Percentiles rank a stretch among this genome's conserved stretches.
Evolutionary conservation across 176 grass and related monocot genomes (phyloP).

Genomic region (Carex myosuroides): DNA sequence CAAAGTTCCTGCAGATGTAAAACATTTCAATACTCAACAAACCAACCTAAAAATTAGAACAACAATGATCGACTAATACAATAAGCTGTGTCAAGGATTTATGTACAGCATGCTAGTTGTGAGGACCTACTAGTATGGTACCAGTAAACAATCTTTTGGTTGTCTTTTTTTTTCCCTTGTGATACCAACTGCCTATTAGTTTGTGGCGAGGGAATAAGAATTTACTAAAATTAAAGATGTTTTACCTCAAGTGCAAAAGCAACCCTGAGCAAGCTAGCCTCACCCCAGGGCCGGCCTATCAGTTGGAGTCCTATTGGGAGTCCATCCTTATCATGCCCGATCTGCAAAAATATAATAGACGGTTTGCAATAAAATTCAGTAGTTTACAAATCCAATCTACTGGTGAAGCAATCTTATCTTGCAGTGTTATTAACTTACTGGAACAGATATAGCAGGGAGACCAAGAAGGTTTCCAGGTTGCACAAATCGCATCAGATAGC

Average conservation of each 20-base stretch:
- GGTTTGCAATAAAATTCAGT: background rate
- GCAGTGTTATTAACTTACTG: constrained; percentile 46
- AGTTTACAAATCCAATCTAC: background rate
- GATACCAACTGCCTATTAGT: background rate
- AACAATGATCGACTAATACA: background rate
- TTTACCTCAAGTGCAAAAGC: constrained; percentile 85
- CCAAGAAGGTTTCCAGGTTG: constrained; percentile 86
- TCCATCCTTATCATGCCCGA: constrained; percentile 83
- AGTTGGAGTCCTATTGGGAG: constrained; percentile 92
- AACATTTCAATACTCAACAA: background rate
- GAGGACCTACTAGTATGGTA: background rate
- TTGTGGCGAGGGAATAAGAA: background rate
- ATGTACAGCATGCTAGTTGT: background rate
- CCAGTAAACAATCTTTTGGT: background rate
- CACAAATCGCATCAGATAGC: constrained; percentile 77
- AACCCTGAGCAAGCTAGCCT: constrained; percentile 85
- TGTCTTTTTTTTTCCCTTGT: background rate
- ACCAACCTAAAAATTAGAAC: background rate
- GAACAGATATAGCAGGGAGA: constrained; percentile 86
- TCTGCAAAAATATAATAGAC: constrained; percentile 32
- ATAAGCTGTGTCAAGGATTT: background rate
- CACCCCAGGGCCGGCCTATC: constrained; percentile 93
- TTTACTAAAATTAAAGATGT: background rate
- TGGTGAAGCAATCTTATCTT: constrained; percentile 1
- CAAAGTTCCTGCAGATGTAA: constrained; percentile 53